phyloP scores from a whole-genome alignment of 2,329 filamentous ascomycete genomes.

The Pyrenophora graminea region DNA sequence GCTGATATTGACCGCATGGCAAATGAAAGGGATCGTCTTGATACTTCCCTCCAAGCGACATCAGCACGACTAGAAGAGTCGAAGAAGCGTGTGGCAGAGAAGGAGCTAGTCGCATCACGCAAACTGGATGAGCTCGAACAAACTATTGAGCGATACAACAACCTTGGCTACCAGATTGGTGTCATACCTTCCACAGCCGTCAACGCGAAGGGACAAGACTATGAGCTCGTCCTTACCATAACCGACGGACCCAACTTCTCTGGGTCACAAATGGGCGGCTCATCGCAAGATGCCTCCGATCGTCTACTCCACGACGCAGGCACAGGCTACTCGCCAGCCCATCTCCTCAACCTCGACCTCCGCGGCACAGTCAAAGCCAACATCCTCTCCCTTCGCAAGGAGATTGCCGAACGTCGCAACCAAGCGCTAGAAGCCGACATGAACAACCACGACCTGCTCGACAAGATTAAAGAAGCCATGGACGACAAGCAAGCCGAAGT shows the following conservation, averaged over 20 bases:
- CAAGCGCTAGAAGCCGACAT: slow-evolving; percentile 85
- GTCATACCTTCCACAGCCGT: slow-evolving; percentile 82
- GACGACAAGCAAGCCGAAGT: slow-evolving; percentile 94
- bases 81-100: slow-evolving; percentile 80
- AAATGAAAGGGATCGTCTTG: slow-evolving; percentile 88
- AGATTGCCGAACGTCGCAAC: slow-evolving; percentile 87
- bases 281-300: slow-evolving; percentile 60
- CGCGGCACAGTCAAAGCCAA: slow-evolving; percentile 79
- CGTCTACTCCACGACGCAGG: slow-evolving; percentile 79
- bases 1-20: slow-evolving; percentile 99
- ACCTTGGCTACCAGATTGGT: slow-evolving; percentile 88
- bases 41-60: slow-evolving; percentile 81
- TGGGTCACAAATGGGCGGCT: slow-evolving; percentile 54
- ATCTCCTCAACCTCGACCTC: slow-evolving; percentile 87
- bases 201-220: slow-evolving; percentile 83
- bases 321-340: slow-evolving; percentile 86
- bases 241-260: slow-evolving; percentile 77
- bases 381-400: slow-evolving; percentile 79
- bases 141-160: slow-evolving; percentile 89
- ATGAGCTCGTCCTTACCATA: slow-evolving; percentile 82
- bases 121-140: slow-evolving; percentile 93
- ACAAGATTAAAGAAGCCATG: slow-evolving; percentile 94
- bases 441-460: slow-evolving; percentile 90
- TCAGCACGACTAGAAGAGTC: slow-evolving; percentile 78
- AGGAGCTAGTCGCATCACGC: slow-evolving; percentile 81